phyloP scores from a whole-genome alignment of 257 asterid species.

The Solanum sitiens region DNA sequence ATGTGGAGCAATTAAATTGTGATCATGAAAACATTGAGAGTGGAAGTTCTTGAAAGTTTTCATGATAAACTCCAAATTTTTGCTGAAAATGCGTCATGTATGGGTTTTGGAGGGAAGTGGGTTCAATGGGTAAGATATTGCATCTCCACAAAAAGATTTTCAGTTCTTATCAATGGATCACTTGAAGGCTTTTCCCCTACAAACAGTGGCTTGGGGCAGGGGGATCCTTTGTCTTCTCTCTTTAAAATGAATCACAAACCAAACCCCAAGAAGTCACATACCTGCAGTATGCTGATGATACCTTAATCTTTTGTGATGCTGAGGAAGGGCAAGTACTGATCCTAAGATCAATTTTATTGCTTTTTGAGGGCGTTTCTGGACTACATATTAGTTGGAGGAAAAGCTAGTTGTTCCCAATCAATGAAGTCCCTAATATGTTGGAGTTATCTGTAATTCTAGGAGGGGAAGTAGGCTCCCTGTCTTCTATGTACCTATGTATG shows the following conservation, averaged over 20 bases:
- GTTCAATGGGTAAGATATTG: not conserved
- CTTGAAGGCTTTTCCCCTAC: not conserved
- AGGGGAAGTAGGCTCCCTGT: not conserved
- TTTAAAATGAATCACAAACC: not conserved
- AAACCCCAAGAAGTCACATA: not conserved
- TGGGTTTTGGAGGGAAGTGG: not conserved
- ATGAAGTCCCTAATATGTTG: not conserved
- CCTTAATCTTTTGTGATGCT: not conserved
- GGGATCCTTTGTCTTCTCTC: not conserved
- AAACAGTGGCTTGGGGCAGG: not conserved
- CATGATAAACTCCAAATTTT: too few relatives aligned
- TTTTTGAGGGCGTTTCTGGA: too few relatives aligned
- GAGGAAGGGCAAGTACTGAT: not conserved
- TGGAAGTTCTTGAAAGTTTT: too few relatives aligned
- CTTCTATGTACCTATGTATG: not conserved
- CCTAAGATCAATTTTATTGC: too few relatives aligned
- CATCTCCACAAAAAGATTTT: too few relatives aligned
- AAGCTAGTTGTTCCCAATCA: not conserved
- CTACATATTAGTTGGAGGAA: too few relatives aligned
- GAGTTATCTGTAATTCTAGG: not conserved
- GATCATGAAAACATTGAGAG: too few relatives aligned
- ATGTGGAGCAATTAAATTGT: not conserved
- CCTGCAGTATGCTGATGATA: not conserved
- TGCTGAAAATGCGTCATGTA: not conserved
- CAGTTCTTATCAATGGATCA: not conserved